These are phyloP conservation scores for Closterium sp. DNA, from an alignment of 139 green algal genomes.

Conservation along the genomic window DNA sequence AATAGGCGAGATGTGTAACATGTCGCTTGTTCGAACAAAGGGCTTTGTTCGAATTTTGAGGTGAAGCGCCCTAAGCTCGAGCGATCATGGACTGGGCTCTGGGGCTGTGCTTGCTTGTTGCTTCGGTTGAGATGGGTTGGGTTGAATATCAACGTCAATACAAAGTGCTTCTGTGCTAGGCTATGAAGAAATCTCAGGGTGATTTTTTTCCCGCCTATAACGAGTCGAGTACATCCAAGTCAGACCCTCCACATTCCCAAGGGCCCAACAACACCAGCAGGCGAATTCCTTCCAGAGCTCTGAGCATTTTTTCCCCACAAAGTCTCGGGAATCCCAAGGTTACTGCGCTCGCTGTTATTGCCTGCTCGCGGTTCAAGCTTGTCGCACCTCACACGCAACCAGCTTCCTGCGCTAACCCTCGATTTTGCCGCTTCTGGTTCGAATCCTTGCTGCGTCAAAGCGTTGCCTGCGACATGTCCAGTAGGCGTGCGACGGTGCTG, in stretches of 20 bases:
- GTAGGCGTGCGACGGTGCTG: neutral
- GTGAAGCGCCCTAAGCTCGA: too few relatives aligned
- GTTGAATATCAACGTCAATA: neutral
- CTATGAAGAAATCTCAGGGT: too few relatives aligned
- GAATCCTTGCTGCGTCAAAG: neutral
- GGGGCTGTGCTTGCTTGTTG: neutral
- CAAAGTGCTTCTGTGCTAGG: neutral
- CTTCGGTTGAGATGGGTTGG: neutral
- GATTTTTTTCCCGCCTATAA: neutral
- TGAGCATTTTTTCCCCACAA: neutral
- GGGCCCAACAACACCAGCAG: too few relatives aligned
- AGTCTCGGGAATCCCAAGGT: neutral
- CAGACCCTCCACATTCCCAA: neutral
- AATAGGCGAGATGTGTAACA: too few relatives aligned
- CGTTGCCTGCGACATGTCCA: neutral
- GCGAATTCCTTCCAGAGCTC: too few relatives aligned
- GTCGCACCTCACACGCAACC: neutral
- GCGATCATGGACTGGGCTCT: too few relatives aligned
- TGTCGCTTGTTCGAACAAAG: too few relatives aligned
- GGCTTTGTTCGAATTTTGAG: too few relatives aligned
- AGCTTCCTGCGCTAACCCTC: neutral
- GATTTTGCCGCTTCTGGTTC: neutral
- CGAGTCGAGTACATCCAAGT: neutral
- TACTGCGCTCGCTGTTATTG: neutral
- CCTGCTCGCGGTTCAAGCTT: neutral